A percentile compares a stretch with the other conserved stretches of the same genome.
Conservation (phyloP, 495 filamentous ascomycete species). For the Copromyces sp. region DNA sequence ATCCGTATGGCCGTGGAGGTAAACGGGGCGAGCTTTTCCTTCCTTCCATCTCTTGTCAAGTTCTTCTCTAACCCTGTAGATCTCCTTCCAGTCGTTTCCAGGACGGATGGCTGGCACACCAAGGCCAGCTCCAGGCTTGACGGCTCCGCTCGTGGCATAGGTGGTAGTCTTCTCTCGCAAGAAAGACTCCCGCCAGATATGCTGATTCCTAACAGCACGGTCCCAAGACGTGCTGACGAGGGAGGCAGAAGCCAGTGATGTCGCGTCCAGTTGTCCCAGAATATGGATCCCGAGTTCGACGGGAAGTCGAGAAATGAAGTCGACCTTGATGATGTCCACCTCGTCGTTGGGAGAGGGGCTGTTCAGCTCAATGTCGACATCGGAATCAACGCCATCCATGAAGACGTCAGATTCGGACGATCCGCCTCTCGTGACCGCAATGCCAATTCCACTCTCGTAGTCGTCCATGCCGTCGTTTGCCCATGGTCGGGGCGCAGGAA, state of each 20-base stretch:
- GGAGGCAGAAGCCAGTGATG: constrained; percentile 50
- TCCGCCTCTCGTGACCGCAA: constrained; percentile 42
- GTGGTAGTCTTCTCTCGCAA: constrained; percentile 49
- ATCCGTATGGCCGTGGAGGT: constrained; percentile 84
- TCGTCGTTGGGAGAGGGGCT: constrained; percentile 29
- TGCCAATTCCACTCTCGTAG: constrained; percentile 71
- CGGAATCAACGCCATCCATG: constrained; percentile 17
- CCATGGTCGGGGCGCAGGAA: constrained; percentile 20
- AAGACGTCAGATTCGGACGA: constrained; percentile 32
- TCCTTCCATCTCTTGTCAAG: constrained; percentile 71
- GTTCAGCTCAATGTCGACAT: constrained; percentile 27
- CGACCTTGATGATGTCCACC: constrained; percentile 34
- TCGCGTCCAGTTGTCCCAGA: constrained; percentile 56
- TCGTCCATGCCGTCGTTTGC: constrained; percentile 40
- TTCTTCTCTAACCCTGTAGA: constrained; percentile 64
- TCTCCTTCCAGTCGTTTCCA: constrained; percentile 69
- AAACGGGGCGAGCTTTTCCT: constrained; percentile 68
- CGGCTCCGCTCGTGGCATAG: constrained; percentile 38
- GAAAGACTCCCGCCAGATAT: constrained; percentile 75
- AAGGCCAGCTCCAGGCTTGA: constrained; percentile 35
- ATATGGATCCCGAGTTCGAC: constrained; percentile 63
- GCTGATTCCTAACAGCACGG: constrained; percentile 47
- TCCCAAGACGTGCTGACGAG: constrained; percentile 57
- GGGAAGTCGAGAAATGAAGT: constrained; percentile 61
- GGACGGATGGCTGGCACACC: constrained; percentile 40